Evolutionary conservation across 179 eudicot genomes (phyloP), one percentile per base, ranked within the genome.

Genomic region (Corrigiola litoralis): DNA sequence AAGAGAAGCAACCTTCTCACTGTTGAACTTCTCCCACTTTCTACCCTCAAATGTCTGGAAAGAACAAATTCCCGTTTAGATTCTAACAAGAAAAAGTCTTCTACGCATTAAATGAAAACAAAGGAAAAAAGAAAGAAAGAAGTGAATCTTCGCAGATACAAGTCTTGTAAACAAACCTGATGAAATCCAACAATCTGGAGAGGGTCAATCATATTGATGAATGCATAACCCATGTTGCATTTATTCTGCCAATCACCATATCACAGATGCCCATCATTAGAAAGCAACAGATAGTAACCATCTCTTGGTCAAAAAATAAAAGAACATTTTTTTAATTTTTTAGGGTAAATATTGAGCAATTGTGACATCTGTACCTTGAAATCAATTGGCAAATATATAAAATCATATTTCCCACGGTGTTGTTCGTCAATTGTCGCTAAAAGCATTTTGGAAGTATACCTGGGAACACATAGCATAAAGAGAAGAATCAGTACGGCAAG

Each of bases 221-320:
- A 87, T 24, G 89, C 94, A 50, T 87, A 87, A 46, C 94, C 94
- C 79, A 87, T 83, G 63, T 84, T 87, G 81, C 94, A 84, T 70
- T 87, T 87, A 74, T 87, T 87, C 94, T 87, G 89, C 58, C 58
- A 59, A 63, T 24, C 3, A 46, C 62, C 32, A 48, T 13, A 50
- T 18, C 27, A 29, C 33, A 16, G n/a, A 46, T 27, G 20, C 2
- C 8, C 41, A 23, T 14, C 29, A 49, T 31, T 41, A 37, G 54
- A 50, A 58, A 38, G 4, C 23, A n/a, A 33, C 5, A 45, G 10
- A 33, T 7, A 37, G 14, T 36, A 23, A 28, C 42, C 4, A 21
- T 36, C 23, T 21, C 23, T 14, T 28, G 20, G 20, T 25, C 38
- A 5, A 4, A 18, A 40, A 37, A 23, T 44, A 21, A 1, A n/a